phyloP scores from a whole-genome alignment of 1,284 basidiomycete species.

The Jaminaea rosea region DNA sequence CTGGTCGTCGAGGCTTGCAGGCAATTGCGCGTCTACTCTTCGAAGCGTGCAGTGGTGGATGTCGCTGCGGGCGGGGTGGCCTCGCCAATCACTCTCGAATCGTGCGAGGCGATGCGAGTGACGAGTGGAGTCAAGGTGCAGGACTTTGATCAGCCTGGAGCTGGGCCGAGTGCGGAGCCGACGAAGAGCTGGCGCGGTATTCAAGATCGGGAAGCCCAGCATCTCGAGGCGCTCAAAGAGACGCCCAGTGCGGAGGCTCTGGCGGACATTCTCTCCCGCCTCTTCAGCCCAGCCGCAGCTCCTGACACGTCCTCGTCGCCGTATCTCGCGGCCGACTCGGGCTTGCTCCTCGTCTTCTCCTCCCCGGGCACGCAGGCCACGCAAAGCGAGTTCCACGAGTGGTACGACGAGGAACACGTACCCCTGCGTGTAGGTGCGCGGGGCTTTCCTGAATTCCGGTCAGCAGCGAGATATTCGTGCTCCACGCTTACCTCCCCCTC shows the following conservation, averaged over 20 bases:
- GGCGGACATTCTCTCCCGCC: no score
- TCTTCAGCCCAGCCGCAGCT: no score
- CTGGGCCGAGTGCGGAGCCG: neutral
- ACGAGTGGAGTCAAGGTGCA: neutral
- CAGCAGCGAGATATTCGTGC: conserved; percentile 12
- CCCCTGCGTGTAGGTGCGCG: conserved; percentile 43
- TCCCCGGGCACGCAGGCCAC: conserved; percentile 32
- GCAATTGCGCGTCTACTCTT: neutral
- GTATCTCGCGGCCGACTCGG: conserved; percentile 12
- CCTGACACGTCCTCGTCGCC: neutral
- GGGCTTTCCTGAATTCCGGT: conserved; percentile 12
- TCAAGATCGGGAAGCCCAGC: no score
- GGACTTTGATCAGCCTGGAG: neutral
- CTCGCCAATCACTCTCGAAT: neutral
- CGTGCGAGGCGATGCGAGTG: neutral
- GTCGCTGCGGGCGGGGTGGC: neutral
- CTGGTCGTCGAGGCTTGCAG: neutral
- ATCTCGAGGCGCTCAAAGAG: no score
- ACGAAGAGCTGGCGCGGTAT: neutral
- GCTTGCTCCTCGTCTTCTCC: conserved; percentile 40
- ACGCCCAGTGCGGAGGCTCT: no score
- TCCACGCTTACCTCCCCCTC: no score
- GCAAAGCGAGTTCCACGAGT: conserved; percentile 44
- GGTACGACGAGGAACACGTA: conserved; percentile 50
- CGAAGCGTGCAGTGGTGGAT: neutral